Percentiles rank a stretch among this genome's conserved stretches.
Evolutionary conservation across 768 basidiomycete genomes (phyloP).

Genomic region (Mycena venus): DNA sequence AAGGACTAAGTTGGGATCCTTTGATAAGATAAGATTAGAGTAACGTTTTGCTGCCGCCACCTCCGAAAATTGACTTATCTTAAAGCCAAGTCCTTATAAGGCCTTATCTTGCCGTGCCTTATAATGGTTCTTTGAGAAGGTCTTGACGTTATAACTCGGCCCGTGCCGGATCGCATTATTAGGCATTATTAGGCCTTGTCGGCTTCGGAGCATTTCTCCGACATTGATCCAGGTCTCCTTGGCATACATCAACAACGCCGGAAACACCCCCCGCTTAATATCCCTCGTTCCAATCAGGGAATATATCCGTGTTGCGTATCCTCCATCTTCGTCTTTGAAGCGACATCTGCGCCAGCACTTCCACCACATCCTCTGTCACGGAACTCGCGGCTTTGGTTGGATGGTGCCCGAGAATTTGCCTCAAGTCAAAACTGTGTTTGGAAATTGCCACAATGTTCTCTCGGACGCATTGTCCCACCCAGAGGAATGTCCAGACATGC

Average conservation of each 20-base stretch:
- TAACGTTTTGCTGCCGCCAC: no score
- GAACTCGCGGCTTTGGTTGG: not conserved
- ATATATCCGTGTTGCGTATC: not conserved
- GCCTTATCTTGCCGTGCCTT: no score
- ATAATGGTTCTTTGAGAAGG: no score
- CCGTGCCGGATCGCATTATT: no score
- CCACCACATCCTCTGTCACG: not conserved
- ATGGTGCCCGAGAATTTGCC: not conserved
- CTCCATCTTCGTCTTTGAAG: not conserved
- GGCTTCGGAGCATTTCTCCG: no score
- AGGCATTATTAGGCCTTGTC: no score
- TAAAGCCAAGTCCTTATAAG: no score
- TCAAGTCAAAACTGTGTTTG: not conserved
- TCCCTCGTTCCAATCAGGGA: slow-evolving; percentile 12
- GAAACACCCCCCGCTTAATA: not conserved
- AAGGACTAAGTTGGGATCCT: no score
- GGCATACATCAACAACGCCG: not conserved
- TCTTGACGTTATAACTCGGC: no score
- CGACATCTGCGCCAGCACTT: not conserved
- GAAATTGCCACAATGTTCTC: not conserved
- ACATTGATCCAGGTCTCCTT: not conserved
- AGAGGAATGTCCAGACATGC: not conserved
- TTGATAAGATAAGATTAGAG: no score
- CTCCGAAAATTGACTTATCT: no score
- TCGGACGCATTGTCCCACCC: not conserved